These are phyloP conservation scores for Ceratocystis diversiconidia DNA, from an alignment of 2,329 filamentous ascomycete species.

Conservation along the genomic window DNA sequence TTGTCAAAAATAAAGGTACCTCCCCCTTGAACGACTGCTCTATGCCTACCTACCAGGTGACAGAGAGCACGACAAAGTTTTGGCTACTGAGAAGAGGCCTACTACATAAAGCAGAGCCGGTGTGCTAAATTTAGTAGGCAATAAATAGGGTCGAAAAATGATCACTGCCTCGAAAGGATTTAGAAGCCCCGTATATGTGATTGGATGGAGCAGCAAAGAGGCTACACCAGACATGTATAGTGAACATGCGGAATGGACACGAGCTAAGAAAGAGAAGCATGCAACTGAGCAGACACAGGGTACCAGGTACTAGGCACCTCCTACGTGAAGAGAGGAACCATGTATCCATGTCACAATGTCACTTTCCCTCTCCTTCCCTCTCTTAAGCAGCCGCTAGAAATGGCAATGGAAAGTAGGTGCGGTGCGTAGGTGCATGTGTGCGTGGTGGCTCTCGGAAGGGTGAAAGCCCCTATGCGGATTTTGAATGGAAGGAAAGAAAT, in stretches of 20 bases:
- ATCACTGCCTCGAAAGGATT: conserved; percentile 2
- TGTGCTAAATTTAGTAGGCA: conserved; percentile 2
- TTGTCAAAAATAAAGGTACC: no score
- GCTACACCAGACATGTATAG: not conserved
- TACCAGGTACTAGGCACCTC: not conserved
- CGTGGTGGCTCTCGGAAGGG: not conserved
- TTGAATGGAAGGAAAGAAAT: not conserved
- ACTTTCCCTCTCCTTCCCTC: no score
- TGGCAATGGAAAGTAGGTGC: not conserved
- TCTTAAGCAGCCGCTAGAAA: not conserved
- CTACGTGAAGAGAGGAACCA: not conserved
- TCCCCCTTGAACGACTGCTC: no score
- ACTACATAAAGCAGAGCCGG: no score
- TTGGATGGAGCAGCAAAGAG: not conserved
- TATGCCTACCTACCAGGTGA: no score
- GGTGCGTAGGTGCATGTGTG: not conserved
- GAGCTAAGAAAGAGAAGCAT: not conserved
- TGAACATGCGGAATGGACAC: not conserved
- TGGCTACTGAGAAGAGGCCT: no score
- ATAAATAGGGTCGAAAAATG: not conserved
- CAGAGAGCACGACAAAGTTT: no score
- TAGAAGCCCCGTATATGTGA: not conserved
- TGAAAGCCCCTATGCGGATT: not conserved
- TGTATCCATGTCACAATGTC: not conserved
- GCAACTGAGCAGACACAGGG: not conserved